Percentiles rank a stretch among this genome's conserved stretches.
Conservation (phyloP, 2,329 filamentous ascomycete genomes). For the Macroventuria anomochaeta region DNA sequence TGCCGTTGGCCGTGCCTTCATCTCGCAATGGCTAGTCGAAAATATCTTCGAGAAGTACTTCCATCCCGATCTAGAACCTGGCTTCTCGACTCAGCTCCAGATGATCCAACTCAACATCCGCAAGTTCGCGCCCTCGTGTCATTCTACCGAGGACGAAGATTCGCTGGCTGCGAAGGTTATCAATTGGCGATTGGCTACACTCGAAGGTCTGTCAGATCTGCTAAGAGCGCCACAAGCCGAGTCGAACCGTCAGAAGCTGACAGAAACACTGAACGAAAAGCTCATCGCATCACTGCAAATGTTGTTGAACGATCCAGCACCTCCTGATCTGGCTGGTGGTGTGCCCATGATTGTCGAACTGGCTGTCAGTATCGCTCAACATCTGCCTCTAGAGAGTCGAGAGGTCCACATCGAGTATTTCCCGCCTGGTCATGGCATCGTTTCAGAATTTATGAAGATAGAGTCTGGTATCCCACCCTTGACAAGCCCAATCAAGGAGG, state of each 20-base stretch:
- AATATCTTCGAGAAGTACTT: conserved; percentile 92
- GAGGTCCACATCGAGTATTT: conserved; percentile 90
- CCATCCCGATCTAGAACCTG: conserved; percentile 82
- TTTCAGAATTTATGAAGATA: conserved; percentile 80
- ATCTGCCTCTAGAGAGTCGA: conserved; percentile 87
- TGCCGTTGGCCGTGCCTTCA: conserved; percentile 85
- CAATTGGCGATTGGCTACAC: conserved; percentile 89
- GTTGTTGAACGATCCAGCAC: conserved; percentile 77
- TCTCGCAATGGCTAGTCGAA: conserved; percentile 88
- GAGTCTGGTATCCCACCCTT: conserved; percentile 65
- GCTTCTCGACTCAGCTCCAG: conserved; percentile 80
- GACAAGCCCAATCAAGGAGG: conserved; percentile 50
- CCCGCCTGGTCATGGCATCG: conserved; percentile 73
- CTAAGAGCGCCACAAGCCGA: conserved; percentile 70
- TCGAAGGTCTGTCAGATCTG: conserved; percentile 82
- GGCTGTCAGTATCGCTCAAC: conserved; percentile 82
- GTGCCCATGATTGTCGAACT: conserved; percentile 93
- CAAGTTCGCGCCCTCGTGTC: conserved; percentile 73
- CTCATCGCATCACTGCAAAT: conserved; percentile 74
- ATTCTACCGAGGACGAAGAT: conserved; percentile 85
- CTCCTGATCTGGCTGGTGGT: conserved; percentile 82
- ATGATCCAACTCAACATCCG: conserved; percentile 87
- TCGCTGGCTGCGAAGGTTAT: conserved; percentile 86
- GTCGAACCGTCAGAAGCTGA: conserved; percentile 68
- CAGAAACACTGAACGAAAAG: conserved; percentile 66